phyloP scores from a whole-genome alignment of 306 rosid genomes.

The Morella rubra region DNA sequence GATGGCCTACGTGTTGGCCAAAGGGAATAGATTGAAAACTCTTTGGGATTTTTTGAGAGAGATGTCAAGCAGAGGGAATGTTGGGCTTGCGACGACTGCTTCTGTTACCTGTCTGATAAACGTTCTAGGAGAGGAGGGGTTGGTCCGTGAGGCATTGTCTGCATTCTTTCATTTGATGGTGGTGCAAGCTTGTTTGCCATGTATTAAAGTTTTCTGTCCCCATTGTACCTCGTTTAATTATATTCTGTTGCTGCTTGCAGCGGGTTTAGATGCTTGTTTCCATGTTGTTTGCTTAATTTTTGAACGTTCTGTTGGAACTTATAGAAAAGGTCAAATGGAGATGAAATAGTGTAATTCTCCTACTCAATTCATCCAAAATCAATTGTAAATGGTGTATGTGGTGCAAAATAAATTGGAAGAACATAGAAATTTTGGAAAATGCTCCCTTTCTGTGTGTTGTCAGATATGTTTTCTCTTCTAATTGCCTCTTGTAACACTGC shows the following conservation, averaged over 20 bases:
- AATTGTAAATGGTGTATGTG: neutral
- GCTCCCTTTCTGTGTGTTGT: constrained; percentile 21
- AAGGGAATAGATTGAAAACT: constrained; percentile 37
- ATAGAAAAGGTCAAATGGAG: constrained; percentile 8
- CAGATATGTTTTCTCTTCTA: constrained; percentile 12
- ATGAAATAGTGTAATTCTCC: neutral
- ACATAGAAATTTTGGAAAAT: neutral
- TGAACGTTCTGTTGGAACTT: neutral
- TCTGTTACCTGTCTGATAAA: constrained; percentile 83
- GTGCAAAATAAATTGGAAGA: neutral
- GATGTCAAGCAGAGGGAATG: constrained; percentile 36
- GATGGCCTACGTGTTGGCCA: constrained; percentile 73
- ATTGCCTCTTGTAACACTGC: constrained; percentile 20
- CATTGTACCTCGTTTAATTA: neutral
- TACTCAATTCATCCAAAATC: too few relatives aligned
- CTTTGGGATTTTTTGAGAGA: constrained; percentile 74
- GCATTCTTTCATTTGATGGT: constrained; percentile 38
- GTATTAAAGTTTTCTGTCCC: neutral
- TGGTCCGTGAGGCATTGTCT: constrained; percentile 61
- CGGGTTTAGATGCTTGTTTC: neutral
- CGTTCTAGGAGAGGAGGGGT: constrained; percentile 79
- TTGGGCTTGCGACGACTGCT: constrained; percentile 48
- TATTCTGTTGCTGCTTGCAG: neutral
- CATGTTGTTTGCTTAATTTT: neutral
- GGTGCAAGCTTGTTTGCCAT: neutral